Conservation (phyloP, 441 rosid genomes). For the Pelargonium myrrhifolium region DNA sequence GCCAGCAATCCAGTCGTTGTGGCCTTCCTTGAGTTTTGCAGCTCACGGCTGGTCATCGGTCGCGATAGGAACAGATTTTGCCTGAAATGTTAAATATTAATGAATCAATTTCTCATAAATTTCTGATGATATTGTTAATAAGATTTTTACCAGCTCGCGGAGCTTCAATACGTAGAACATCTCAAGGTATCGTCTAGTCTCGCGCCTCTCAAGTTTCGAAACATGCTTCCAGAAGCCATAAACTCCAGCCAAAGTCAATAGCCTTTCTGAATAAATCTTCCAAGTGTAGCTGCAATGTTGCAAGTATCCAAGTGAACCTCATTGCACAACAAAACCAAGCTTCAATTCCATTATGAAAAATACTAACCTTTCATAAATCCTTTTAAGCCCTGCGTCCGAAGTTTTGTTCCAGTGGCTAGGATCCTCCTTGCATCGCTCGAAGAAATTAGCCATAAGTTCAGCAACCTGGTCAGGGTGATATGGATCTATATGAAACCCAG, state of each 20-base stretch:
- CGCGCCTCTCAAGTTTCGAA: slow-evolving; percentile 81
- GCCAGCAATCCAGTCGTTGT: neutral
- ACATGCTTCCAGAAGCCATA: slow-evolving; percentile 89
- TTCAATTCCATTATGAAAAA: neutral
- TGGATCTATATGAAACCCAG: slow-evolving; percentile 92
- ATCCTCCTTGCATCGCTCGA: slow-evolving; percentile 57
- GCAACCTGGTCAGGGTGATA: slow-evolving; percentile 77
- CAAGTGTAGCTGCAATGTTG: slow-evolving; percentile 61
- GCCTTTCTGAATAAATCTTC: slow-evolving; percentile 86
- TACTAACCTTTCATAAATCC: slow-evolving; percentile 64
- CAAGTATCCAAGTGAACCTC: slow-evolving; percentile 9
- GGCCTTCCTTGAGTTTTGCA: neutral
- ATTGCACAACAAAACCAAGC: neutral
- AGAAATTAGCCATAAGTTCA: slow-evolving; percentile 55
- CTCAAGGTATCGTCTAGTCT: slow-evolving; percentile 74
- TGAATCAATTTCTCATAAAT: neutral
- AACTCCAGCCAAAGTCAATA: slow-evolving; percentile 85
- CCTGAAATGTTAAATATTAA: slow-evolving; percentile 41
- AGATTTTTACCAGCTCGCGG: slow-evolving; percentile 61
- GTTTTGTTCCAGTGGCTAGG: slow-evolving; percentile 60
- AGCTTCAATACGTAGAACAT: slow-evolving; percentile 95
- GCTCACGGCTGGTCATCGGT: slow-evolving; percentile 41
- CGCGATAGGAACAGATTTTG: slow-evolving; percentile 64
- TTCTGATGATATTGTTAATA: neutral
- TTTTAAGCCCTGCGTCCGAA: slow-evolving; percentile 62